phyloP scores from a whole-genome alignment of 2,329 filamentous ascomycete species.

The Magnaporthiopsis incrustans region DNA sequence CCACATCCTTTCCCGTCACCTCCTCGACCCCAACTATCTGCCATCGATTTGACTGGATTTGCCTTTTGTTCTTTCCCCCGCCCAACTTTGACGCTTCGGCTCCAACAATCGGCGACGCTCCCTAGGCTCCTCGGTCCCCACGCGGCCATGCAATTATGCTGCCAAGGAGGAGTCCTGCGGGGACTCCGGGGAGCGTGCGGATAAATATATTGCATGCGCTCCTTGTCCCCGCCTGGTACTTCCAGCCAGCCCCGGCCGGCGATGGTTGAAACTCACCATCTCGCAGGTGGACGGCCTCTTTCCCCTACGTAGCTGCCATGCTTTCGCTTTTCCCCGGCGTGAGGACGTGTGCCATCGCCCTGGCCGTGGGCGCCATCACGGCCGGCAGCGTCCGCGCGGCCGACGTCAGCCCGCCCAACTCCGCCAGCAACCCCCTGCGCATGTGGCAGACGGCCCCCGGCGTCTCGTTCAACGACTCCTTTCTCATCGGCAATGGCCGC shows the following conservation, averaged over 20 bases:
- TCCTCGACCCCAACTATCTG: background rate
- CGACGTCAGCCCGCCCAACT: background rate
- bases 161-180: too few species aligned
- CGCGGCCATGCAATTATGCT: background rate
- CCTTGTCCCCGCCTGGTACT: too few species aligned
- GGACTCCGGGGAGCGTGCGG: background rate
- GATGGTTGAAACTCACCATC: background rate
- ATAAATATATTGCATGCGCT: background rate
- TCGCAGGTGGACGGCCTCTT: background rate
- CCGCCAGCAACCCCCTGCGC: conserved; percentile 3
- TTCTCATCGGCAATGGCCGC: conserved; percentile 36
- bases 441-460: background rate
- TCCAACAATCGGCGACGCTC: background rate
- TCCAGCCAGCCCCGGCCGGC: too few species aligned
- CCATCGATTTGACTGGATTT: too few species aligned
- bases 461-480: conserved; percentile 21
- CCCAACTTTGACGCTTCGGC: background rate
- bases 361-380: background rate
- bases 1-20: background rate
- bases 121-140: background rate
- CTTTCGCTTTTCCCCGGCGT: background rate
- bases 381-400: background rate
- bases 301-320: background rate
- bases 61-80: too few species aligned
- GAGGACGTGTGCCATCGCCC: background rate